These are phyloP conservation scores for Pyrus hybrid DNA, from an alignment of 331 rosid species.

Conservation along the genomic window DNA sequence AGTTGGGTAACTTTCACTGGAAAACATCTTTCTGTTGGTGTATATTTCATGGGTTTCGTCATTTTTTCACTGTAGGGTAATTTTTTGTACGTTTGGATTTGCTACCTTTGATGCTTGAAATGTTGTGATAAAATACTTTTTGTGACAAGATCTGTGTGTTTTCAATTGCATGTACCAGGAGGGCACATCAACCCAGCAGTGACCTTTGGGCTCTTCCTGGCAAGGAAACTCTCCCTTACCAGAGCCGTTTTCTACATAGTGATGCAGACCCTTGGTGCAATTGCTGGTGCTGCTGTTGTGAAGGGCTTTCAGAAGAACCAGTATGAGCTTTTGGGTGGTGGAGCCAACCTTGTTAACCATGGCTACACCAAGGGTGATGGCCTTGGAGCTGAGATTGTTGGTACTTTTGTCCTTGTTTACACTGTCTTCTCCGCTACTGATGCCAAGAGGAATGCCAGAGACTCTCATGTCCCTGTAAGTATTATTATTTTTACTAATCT, in stretches of 20 bases:
- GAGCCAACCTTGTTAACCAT: slow-evolving; percentile 49
- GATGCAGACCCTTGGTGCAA: slow-evolving; percentile 88
- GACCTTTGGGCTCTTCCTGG: slow-evolving; percentile 36
- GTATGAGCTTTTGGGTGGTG: slow-evolving; percentile 48
- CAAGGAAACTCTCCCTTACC: slow-evolving; percentile 74
- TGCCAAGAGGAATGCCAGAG: slow-evolving; percentile 90
- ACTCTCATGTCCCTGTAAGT: slow-evolving; percentile 91
- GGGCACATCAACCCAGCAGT: slow-evolving; percentile 75
- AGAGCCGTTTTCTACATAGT: slow-evolving; percentile 74
- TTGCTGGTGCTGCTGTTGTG: slow-evolving; percentile 89
- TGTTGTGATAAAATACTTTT: neutral
- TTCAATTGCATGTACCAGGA: slow-evolving; percentile 31
- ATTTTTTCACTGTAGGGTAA: neutral
- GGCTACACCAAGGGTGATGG: slow-evolving; percentile 92
- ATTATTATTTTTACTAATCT: neutral
- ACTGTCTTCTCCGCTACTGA: slow-evolving; percentile 70
- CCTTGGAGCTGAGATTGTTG: slow-evolving; percentile 89
- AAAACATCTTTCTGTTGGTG: neutral
- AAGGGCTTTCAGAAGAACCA: slow-evolving; percentile 52
- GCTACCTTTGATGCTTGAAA: neutral
- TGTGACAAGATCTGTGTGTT: slow-evolving; percentile 17
- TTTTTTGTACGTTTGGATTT: neutral
- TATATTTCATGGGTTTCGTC: neutral
- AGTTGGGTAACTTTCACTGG: neutral
- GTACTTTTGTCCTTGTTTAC: slow-evolving; percentile 76